These are phyloP conservation scores for Solanum lycopersicoides DNA, from an alignment of 257 asterid genomes.

Conservation along the genomic window DNA sequence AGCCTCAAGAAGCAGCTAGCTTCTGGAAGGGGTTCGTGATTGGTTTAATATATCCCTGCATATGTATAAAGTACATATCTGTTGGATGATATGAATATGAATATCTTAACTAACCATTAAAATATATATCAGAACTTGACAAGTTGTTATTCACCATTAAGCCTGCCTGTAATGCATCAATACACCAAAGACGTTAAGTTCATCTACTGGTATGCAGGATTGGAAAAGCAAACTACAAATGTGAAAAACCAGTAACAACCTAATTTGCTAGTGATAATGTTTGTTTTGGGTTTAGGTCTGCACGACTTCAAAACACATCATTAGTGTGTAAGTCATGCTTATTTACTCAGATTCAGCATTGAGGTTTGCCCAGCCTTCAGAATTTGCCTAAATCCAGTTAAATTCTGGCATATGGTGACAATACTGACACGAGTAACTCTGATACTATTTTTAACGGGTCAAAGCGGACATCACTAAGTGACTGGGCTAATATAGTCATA, in stretches of 20 bases:
- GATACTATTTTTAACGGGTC: too few relatives aligned
- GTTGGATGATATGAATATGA: neutral
- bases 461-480: too few relatives aligned
- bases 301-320: neutral
- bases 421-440: too few relatives aligned
- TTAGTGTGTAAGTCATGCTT: neutral
- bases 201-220: neutral
- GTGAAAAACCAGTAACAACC: neutral
- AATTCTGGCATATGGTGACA: too few relatives aligned
- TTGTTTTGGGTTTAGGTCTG: neutral
- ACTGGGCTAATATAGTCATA: too few relatives aligned
- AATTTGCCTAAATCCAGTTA: too few relatives aligned
- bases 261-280: too few relatives aligned
- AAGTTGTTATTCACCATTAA: neutral
- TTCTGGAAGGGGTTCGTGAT: constrained; percentile 6
- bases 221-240: neutral
- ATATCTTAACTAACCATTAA: neutral
- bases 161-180: neutral
- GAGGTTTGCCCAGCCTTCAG: too few relatives aligned
- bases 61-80: neutral
- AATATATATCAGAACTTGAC: neutral
- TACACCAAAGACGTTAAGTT: neutral
- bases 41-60: neutral
- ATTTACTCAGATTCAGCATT: too few relatives aligned
- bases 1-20: constrained; percentile 51